A percentile compares a stretch with the other conserved stretches of the same genome.
phyloP scores from a whole-genome alignment of 176 grass and related monocot genomes.

The Oryza meyeriana region DNA sequence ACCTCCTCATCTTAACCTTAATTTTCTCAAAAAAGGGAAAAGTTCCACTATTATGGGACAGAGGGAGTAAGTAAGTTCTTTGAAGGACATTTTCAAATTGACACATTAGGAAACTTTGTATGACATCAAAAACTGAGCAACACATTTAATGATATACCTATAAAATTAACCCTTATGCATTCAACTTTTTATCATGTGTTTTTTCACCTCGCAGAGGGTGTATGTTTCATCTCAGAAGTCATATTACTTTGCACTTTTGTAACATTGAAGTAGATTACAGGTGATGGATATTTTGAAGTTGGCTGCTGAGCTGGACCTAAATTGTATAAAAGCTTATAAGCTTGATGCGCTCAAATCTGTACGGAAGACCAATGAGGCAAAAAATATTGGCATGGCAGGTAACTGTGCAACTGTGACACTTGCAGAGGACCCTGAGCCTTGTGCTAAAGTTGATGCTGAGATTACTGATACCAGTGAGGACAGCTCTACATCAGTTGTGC shows the following conservation, averaged over 20 bases:
- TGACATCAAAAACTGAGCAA: neutral
- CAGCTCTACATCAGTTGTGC: conserved; percentile 20
- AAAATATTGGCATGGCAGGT: conserved; percentile 32
- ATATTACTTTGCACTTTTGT: conserved; percentile 26
- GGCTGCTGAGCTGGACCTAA: conserved; percentile 90
- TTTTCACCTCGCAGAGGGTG: neutral
- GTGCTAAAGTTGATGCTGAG: neutral
- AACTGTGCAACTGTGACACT: conserved; percentile 21
- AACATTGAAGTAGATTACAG: conserved; percentile 55
- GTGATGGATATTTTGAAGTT: conserved; percentile 95
- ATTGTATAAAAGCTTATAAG: conserved; percentile 94
- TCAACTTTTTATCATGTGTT: conserved; percentile 16
- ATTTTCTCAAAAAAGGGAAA: too few species aligned
- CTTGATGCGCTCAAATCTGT: conserved; percentile 97
- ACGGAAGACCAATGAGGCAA: conserved; percentile 28
- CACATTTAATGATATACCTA: neutral
- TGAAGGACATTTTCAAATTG: conserved; percentile 1
- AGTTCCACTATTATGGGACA: too few species aligned
- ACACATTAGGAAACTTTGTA: neutral
- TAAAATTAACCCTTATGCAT: neutral
- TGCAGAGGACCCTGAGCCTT: conserved; percentile 15
- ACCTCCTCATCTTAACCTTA: too few species aligned
- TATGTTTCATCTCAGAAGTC: conserved; percentile 6
- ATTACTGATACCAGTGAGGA: conserved; percentile 34
- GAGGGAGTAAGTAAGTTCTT: too few species aligned